These are phyloP conservation scores for Thuidium tamariscinum DNA, from an alignment of 225 moss, liverwort and hornwort genomes.

Conservation along the genomic window DNA sequence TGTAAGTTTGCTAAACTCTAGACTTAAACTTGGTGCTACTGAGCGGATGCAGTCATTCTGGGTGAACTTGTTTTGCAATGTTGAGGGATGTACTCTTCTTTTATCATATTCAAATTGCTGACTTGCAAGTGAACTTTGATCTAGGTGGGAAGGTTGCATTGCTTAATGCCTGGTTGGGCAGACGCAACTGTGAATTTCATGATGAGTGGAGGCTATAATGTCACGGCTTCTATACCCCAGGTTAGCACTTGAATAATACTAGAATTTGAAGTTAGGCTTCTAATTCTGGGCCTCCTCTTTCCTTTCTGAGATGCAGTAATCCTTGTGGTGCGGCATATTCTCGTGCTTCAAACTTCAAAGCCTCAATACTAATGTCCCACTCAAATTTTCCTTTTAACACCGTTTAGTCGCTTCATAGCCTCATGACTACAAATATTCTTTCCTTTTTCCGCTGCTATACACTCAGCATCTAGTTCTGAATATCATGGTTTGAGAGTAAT, in stretches of 20 bases:
- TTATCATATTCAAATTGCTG: background rate
- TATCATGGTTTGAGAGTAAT: background rate
- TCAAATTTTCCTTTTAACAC: background rate
- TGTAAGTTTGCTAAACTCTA: conserved; percentile 9
- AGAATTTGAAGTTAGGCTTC: background rate
- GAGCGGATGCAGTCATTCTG: background rate
- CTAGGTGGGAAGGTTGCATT: conserved; percentile 91
- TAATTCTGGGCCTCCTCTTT: background rate
- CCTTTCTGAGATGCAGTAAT: background rate
- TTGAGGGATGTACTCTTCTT: background rate
- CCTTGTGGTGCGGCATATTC: background rate
- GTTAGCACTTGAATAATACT: background rate
- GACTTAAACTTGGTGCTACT: background rate
- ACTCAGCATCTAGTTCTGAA: background rate
- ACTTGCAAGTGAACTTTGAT: background rate
- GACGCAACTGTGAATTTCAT: conserved; percentile 91
- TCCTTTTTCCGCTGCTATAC: background rate
- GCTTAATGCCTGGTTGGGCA: conserved; percentile 85
- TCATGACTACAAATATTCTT: background rate
- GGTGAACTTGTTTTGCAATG: background rate
- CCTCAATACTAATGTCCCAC: background rate
- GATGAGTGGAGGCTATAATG: conserved; percentile 91
- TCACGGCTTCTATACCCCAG: conserved; percentile 53
- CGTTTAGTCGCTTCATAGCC: background rate
- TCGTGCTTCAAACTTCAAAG: background rate